Base-by-base conservation (phyloP, 2,329 filamentous ascomycete species). In the Aplosporella prunicola region DNA sequence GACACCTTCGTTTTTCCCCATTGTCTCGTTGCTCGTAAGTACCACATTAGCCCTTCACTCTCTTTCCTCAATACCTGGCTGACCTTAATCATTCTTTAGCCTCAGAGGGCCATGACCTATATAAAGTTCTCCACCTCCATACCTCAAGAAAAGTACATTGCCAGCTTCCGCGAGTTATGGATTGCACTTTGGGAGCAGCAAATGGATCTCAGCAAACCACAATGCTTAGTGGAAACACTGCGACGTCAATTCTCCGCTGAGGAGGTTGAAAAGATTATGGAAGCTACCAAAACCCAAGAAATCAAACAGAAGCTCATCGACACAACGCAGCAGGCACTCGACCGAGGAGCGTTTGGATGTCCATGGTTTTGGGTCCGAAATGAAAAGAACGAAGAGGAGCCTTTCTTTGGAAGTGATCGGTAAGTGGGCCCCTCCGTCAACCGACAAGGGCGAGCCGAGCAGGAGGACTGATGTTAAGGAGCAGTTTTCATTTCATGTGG, bases 391-490 rank as follows among this genome's bases (percentile, higher is more conserved):
- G 56, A 67, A 39, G 67, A 67, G 32, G 77, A 82, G 61, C 74
- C 78, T 0, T 85, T 87, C 54, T 88, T 88, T 58, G 82, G 82
- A 3, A 86, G 80, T 58, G 82, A 88, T 60, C 64, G 76, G 73
- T 69, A 53, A 42, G 58, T 58, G 33, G 5, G 34, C 25, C 10
- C 18, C 5, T 23, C 13, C 3, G 3, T 18, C 6, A n/a, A n/a
- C n/a, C n/a, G n/a, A n/a, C n/a, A n/a, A n/a, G n/a, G n/a, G 10
- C n/a, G n/a, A n/a, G n/a, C n/a, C n/a, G n/a, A n/a, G n/a, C n/a
- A n/a, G n/a, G n/a, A 30, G 17, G 18, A n/a, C n/a, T 28, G 28
- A 44, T 23, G 11, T 28, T 11, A 29, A 14, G 17, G 9, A 31
- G 40, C 30, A 77, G 79, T 40, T 83, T 78, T 55, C 71, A 78